Base-by-base conservation (phyloP, 768 basidiomycete species). In the Lentinula sp. region DNA sequence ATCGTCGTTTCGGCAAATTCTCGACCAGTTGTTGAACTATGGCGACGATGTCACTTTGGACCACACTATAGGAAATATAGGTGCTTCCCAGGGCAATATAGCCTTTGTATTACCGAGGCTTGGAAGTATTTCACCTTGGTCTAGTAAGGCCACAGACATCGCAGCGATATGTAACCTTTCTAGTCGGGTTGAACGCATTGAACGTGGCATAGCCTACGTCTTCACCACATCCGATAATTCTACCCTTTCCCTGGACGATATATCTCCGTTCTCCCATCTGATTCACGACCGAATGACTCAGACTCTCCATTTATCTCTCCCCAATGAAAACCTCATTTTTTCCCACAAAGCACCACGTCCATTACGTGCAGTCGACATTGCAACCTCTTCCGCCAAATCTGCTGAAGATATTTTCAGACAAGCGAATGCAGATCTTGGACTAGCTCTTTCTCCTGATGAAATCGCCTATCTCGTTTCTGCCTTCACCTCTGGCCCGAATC, bases 271-370 rank as follows among this genome's bases (percentile, higher is more conserved):
- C 62, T 78, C 87, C 0, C 82, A 86, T 63, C 77, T 89, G 58
- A 80, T 98, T 35, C 91, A 97, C 74, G 97, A 99, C 73, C 88
- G 96, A 48, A 99, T 99, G 97, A 98, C 95, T 0, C 95, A 98
- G 71, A 72, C 79, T n/a, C 77, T 90, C 13, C 81, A 83, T 62
- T 73, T 84, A 48, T 66, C 78, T 0, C 70, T 80, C 1, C 95
- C 95, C 1, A 68, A 80, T 6, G 81, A 87, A 64, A 73, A 77
- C 5, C 66, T 71, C 6, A 70, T 91, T 57, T 91, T 92, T 67
- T 68, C 74, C 28, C 87, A 88, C 60, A 80, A 82, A 28, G 68
- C 73, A 4, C 88, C 92, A 0, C 81, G 81, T 50, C 83, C 85
- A n/a, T 81, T 95, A 53, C 81, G 87, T 39, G 83, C 81, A 5